A percentile compares a stretch with the other conserved stretches of the same genome.
Conservation (phyloP, 345 rosid genomes). For the Microthlaspi erraticum region DNA sequence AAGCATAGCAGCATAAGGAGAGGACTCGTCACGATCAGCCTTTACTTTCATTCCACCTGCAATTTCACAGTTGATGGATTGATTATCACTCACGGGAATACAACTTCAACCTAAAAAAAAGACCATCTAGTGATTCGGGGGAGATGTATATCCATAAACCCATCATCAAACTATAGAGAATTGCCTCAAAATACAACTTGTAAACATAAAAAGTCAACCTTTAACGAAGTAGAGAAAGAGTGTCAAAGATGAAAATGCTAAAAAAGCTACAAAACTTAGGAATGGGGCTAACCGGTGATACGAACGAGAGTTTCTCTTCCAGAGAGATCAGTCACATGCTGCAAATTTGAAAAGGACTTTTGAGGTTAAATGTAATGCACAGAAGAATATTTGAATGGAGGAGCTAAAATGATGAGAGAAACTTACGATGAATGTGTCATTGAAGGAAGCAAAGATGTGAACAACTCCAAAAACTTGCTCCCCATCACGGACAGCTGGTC, state of each 20-base stretch:
- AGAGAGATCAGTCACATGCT: conserved; percentile 87
- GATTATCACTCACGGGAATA: no score
- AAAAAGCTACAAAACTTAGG: no score
- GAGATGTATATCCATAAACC: no score
- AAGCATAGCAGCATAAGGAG: conserved; percentile 84
- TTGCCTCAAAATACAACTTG: no score
- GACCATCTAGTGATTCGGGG: no score
- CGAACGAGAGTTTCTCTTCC: conserved; percentile 86
- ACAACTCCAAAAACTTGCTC: conserved; percentile 75
- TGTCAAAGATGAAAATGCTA: no score
- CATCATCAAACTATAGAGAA: no score
- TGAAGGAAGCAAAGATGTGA: conserved; percentile 71
- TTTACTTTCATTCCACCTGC: conserved; percentile 91
- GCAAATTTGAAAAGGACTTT: conserved; percentile 27
- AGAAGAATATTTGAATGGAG: neutral
- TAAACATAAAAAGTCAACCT: no score
- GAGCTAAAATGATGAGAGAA: neutral
- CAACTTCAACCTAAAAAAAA: no score
- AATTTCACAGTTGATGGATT: neutral
- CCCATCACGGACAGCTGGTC: conserved; percentile 77
- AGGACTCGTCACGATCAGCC: conserved; percentile 79
- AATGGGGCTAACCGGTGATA: conserved; percentile 53
- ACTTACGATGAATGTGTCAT: conserved; percentile 71
- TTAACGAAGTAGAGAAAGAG: no score
- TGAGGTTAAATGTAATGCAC: neutral